A percentile compares a stretch with the other conserved stretches of the same genome.
These are phyloP conservation scores for Annulohypoxylon nitens DNA, from an alignment of 495 filamentous ascomycete genomes.

Conservation along the genomic window DNA sequence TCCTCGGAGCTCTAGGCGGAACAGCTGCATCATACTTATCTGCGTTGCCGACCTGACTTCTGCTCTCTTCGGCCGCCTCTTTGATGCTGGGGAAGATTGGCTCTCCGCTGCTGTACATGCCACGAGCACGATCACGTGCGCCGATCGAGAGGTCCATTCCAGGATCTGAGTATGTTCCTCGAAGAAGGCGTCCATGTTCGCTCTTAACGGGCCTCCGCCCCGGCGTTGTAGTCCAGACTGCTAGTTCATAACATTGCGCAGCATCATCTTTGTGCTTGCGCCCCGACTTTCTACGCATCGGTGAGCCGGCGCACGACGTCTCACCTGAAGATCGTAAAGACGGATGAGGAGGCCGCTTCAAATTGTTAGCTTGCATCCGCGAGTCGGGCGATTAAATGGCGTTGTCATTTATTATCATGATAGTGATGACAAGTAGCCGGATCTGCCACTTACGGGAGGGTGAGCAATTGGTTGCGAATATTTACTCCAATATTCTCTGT, in stretches of 20 bases:
- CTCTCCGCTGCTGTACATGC: neutral
- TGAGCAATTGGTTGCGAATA: constrained; percentile 22
- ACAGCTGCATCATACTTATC: constrained; percentile 23
- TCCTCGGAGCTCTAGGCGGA: constrained; percentile 43
- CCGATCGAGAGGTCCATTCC: neutral
- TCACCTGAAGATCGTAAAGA: constrained; percentile 10
- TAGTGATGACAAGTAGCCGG: constrained; percentile 5
- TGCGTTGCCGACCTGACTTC: constrained; percentile 1
- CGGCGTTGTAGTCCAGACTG: neutral
- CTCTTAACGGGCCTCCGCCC: neutral
- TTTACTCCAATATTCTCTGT: constrained; percentile 19
- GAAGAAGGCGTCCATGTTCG: constrained; percentile 4
- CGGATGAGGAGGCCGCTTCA: constrained; percentile 1
- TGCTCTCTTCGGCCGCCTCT: neutral
- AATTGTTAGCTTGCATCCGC: constrained; percentile 3
- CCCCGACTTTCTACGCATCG: neutral
- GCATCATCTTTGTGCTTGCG: constrained; percentile 1
- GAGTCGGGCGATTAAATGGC: neutral
- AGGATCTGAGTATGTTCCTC: constrained; percentile 8
- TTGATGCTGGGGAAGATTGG: neutral
- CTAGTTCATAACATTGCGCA: neutral
- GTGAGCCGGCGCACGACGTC: neutral
- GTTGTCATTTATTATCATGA: neutral
- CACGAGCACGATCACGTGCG: neutral
- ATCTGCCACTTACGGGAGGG: constrained; percentile 2